Conservation (phyloP, 768 basidiomycete species). For the Termitomyces sp. region DNA sequence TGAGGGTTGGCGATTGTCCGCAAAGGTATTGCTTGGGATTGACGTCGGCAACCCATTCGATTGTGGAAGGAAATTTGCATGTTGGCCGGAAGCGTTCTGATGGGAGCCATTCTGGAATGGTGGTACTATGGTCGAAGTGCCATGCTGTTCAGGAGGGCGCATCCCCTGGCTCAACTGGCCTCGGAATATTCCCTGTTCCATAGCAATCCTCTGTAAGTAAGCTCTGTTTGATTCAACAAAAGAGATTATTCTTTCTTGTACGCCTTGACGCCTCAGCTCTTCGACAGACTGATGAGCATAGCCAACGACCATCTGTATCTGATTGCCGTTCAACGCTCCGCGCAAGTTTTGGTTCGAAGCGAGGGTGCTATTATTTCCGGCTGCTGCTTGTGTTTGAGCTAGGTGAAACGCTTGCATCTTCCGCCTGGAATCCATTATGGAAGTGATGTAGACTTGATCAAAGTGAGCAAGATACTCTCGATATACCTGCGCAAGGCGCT, state of each 20-base stretch:
- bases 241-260: conserved; percentile 45
- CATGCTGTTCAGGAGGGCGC: conserved; percentile 9
- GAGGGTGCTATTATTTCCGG: background rate
- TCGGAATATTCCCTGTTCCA: conserved; percentile 34
- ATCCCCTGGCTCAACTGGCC: conserved; percentile 20
- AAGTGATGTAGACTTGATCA: conserved; percentile 47
- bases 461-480: conserved; percentile 51
- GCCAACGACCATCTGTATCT: conserved; percentile 39
- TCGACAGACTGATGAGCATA: conserved; percentile 39
- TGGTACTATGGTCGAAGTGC: background rate
- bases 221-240: conserved; percentile 54
- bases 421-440: conserved; percentile 29
- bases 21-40: conserved; percentile 12
- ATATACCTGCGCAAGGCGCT: conserved; percentile 56
- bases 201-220: conserved; percentile 33
- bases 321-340: conserved; percentile 21
- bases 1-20: conserved; percentile 15
- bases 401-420: conserved; percentile 16
- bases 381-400: conserved; percentile 6
- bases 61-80: conserved; percentile 5
- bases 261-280: conserved; percentile 48
- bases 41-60: conserved; percentile 2
- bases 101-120: conserved; percentile 7
- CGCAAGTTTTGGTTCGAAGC: conserved; percentile 5
- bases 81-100: conserved; percentile 1